phyloP scores from a whole-genome alignment of 179 eudicot genomes.

The Carnegiea gigantea region DNA sequence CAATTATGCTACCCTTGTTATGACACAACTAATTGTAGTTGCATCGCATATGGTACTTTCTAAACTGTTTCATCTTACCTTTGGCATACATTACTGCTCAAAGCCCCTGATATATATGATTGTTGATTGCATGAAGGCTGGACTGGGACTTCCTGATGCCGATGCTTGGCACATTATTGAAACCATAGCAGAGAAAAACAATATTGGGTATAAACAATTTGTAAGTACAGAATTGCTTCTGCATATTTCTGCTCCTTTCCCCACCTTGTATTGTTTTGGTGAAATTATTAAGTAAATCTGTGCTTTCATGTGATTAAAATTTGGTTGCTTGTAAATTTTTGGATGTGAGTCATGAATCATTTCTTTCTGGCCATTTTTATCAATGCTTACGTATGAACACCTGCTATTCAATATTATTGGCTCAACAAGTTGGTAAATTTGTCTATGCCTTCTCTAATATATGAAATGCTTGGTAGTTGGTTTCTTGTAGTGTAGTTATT shows the following conservation, averaged over 20 bases:
- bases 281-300: not conserved
- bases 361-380: not conserved
- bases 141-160: conserved; percentile 87
- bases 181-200: conserved; percentile 93
- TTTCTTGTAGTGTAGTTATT: too few relatives aligned
- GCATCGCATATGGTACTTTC: conserved; percentile 85
- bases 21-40: conserved; percentile 70
- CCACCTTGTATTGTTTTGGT: not conserved
- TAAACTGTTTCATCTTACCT: conserved; percentile 14
- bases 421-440: too few relatives aligned
- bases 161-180: conserved; percentile 95
- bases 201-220: conserved; percentile 89
- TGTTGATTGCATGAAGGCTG: conserved; percentile 61
- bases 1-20: conserved; percentile 75
- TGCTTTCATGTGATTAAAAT: not conserved
- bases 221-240: conserved; percentile 45
- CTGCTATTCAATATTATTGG: not conserved
- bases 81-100: not conserved
- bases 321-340: not conserved
- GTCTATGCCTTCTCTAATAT: too few relatives aligned
- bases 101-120: conserved; percentile 6
- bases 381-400: not conserved
- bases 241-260: conserved; percentile 9
- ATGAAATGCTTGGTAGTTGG: too few relatives aligned
- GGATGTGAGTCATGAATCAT: not conserved